These are phyloP conservation scores for Aspergillus arachidicola DNA, from an alignment of 2,329 filamentous ascomycete genomes.

Conservation along the genomic window DNA sequence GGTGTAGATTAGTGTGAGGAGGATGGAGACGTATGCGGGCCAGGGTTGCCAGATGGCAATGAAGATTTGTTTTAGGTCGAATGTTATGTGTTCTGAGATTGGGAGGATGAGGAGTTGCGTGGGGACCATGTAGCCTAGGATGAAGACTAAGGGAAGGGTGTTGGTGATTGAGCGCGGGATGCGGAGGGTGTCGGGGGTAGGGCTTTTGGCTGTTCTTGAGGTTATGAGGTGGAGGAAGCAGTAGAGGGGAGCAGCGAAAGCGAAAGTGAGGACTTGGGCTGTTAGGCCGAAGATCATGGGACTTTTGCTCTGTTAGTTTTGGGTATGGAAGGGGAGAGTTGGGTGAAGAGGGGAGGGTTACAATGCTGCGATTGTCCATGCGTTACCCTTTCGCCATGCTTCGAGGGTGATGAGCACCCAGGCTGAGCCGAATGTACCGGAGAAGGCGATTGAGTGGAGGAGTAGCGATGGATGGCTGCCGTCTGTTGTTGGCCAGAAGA, in stretches of 20 bases:
- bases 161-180: constrained; percentile 34
- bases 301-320: constrained; percentile 22
- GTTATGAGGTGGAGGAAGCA: constrained; percentile 47
- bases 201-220: constrained; percentile 43
- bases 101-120: constrained; percentile 48
- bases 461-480: constrained; percentile 38
- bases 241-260: constrained; percentile 48
- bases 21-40: constrained; percentile 49
- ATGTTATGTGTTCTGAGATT: constrained; percentile 40
- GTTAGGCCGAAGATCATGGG: constrained; percentile 42
- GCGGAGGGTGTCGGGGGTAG: constrained; percentile 36
- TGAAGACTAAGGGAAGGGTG: constrained; percentile 45
- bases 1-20: constrained; percentile 37
- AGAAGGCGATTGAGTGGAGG: constrained; percentile 43
- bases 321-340: not conserved
- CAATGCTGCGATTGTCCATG: constrained; percentile 40
- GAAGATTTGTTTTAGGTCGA: constrained; percentile 50
- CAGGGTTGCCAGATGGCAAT: constrained; percentile 56
- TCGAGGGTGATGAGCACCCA: constrained; percentile 50
- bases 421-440: constrained; percentile 44
- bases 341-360: not conserved
- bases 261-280: constrained; percentile 48
- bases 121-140: constrained; percentile 49
- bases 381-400: constrained; percentile 48
- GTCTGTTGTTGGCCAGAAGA: constrained; percentile 46